phyloP scores from a whole-genome alignment of 1,284 basidiomycete species.

The Cryptococcus deneoformans region DNA sequence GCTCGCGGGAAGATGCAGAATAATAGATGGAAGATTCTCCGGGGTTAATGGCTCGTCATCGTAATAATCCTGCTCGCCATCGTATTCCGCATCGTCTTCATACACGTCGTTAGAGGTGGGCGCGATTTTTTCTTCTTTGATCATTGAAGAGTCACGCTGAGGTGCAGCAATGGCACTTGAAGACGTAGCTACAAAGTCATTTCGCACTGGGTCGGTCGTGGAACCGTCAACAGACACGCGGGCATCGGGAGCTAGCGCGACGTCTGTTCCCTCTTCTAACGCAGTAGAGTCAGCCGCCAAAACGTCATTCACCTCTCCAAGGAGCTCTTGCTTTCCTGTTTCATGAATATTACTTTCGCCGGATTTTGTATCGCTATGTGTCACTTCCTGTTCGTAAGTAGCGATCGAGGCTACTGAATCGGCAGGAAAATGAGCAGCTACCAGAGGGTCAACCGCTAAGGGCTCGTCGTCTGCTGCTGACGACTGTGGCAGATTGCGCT shows the following conservation, averaged over 20 bases:
- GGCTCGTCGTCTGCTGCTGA: neutral
- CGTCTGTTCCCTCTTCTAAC: constrained; percentile 1
- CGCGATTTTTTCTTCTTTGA: constrained; percentile 13
- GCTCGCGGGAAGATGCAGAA: constrained; percentile 27
- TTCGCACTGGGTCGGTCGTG: neutral
- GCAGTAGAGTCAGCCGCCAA: constrained; percentile 3
- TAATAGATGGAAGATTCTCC: constrained; percentile 26
- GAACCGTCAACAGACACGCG: constrained; percentile 6
- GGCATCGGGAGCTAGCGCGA: neutral
- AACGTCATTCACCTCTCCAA: constrained; percentile 1
- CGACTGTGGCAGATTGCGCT: neutral
- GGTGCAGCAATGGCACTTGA: neutral
- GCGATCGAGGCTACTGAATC: neutral
- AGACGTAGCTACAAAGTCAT: neutral
- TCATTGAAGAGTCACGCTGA: neutral
- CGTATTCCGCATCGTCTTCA: constrained; percentile 12
- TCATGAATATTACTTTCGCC: neutral
- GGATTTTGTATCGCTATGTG: neutral
- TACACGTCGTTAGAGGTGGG: constrained; percentile 2
- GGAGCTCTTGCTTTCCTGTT: neutral
- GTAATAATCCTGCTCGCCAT: constrained; percentile 11
- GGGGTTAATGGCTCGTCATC: constrained; percentile 15
- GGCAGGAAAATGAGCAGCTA: neutral
- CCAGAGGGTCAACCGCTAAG: neutral
- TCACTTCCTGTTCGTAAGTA: neutral